These are phyloP conservation scores for Lepidium sativum DNA, from an alignment of 345 rosid genomes.

Conservation along the genomic window DNA sequence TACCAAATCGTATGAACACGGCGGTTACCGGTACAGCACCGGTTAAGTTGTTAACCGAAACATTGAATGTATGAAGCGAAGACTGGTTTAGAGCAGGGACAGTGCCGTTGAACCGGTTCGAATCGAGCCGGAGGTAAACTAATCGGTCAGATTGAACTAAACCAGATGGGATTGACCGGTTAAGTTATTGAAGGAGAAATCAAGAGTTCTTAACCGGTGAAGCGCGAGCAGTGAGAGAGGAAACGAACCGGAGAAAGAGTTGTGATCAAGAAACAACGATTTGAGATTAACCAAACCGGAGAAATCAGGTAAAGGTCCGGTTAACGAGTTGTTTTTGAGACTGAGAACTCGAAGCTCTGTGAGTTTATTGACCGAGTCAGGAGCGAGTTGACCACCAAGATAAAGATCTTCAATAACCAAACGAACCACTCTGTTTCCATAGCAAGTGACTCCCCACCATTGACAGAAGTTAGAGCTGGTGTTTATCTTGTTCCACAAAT, in stretches of 20 bases:
- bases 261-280: constrained; percentile 59
- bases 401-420: constrained; percentile 45
- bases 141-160: constrained; percentile 38
- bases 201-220: constrained; percentile 54
- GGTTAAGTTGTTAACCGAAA: constrained; percentile 57
- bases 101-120: constrained; percentile 51
- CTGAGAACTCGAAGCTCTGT: constrained; percentile 87
- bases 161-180: constrained; percentile 48
- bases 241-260: constrained; percentile 57
- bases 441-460: constrained; percentile 72
- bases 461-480: constrained; percentile 38
- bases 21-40: constrained; percentile 71
- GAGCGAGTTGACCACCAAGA: constrained; percentile 56
- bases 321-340: constrained; percentile 73
- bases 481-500: constrained; percentile 38
- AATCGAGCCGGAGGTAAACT: constrained; percentile 52
- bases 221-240: constrained; percentile 54
- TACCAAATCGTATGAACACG: constrained; percentile 43
- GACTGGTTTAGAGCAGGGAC: constrained; percentile 77
- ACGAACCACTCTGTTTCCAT: constrained; percentile 42
- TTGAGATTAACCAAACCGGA: constrained; percentile 66
- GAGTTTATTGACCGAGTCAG: constrained; percentile 49
- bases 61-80: constrained; percentile 53
- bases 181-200: constrained; percentile 60
- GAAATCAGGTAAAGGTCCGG: constrained; percentile 70